phyloP scores from a whole-genome alignment of 1,139 yeast species.

The Saccharomyces hybrid region DNA sequence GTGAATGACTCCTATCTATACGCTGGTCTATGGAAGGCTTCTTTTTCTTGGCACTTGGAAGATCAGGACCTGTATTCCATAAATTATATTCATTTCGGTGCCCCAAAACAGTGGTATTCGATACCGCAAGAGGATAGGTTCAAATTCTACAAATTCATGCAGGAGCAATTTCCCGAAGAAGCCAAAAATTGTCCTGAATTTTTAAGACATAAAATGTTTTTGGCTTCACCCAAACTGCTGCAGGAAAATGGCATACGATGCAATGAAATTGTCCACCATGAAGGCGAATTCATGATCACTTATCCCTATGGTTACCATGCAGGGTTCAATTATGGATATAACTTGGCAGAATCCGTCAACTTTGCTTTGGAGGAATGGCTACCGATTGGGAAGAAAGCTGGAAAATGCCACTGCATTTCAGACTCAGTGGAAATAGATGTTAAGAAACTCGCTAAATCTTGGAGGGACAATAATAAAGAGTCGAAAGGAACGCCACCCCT shows the following conservation, averaged over 20 bases:
- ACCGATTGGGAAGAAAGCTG: slow-evolving; percentile 52
- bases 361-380: slow-evolving; percentile 84
- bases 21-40: slow-evolving; percentile 87
- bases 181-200: slow-evolving; percentile 60
- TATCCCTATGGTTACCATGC: slow-evolving; percentile 86
- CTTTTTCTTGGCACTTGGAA: slow-evolving; percentile 86
- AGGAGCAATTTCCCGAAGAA: slow-evolving; percentile 62
- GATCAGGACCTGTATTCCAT: slow-evolving; percentile 83
- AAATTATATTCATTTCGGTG: slow-evolving; percentile 81
- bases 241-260: slow-evolving; percentile 51
- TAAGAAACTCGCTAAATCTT: slow-evolving; percentile 33
- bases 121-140: slow-evolving; percentile 61
- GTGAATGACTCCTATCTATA: slow-evolving; percentile 79
- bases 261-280: slow-evolving; percentile 60
- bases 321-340: slow-evolving; percentile 81
- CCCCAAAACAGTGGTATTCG: slow-evolving; percentile 89
- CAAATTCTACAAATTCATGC: slow-evolving; percentile 58
- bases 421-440: slow-evolving; percentile 77
- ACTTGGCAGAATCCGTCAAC: slow-evolving; percentile 79
- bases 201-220: slow-evolving; percentile 71
- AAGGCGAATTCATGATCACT: slow-evolving; percentile 71
- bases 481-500: neutral
- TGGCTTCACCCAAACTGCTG: slow-evolving; percentile 62
- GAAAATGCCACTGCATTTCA: slow-evolving; percentile 62
- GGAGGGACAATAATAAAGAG: neutral